A percentile compares a stretch with the other conserved stretches of the same genome.
Conservation (phyloP, 164 flowering plant species). For the Magnolia kwangsiensis region DNA sequence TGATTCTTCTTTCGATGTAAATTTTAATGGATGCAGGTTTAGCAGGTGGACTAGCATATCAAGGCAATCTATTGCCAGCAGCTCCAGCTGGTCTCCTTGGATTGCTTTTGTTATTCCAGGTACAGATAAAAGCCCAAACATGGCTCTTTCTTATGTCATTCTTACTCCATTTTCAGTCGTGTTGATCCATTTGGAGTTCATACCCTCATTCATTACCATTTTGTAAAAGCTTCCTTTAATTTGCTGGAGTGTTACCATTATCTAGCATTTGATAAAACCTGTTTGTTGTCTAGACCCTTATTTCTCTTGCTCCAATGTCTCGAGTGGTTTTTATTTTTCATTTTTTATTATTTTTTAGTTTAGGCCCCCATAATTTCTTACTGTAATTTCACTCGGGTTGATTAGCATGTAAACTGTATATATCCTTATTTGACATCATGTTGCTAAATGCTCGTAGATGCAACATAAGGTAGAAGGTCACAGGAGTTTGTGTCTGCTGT, state of each 20-base stretch:
- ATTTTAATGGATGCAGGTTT: slow-evolving; percentile 47
- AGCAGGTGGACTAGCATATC: slow-evolving; percentile 72
- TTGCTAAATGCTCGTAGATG: background rate
- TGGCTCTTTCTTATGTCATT: background rate
- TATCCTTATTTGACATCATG: background rate
- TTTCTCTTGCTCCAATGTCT: background rate
- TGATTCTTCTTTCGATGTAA: background rate
- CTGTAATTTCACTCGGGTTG: background rate
- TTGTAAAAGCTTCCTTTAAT: background rate
- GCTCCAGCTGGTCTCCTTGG: slow-evolving; percentile 86
- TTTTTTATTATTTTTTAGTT: background rate
- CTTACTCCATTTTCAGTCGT: too few species aligned
- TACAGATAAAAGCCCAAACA: slow-evolving; percentile 17
- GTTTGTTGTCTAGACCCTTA: background rate
- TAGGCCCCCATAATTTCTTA: background rate
- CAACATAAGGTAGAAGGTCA: background rate
- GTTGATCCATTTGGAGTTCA: background rate
- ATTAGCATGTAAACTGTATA: background rate
- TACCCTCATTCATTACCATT: background rate
- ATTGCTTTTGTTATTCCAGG: slow-evolving; percentile 79
- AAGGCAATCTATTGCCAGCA: slow-evolving; percentile 71
- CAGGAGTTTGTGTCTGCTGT: too few species aligned
- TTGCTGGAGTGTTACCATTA: background rate
- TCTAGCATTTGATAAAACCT: background rate
- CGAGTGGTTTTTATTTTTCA: background rate